Evolutionary conservation across 2,329 filamentous ascomycete species (phyloP).

Genomic region (Colletotrichum simmondsii): DNA sequence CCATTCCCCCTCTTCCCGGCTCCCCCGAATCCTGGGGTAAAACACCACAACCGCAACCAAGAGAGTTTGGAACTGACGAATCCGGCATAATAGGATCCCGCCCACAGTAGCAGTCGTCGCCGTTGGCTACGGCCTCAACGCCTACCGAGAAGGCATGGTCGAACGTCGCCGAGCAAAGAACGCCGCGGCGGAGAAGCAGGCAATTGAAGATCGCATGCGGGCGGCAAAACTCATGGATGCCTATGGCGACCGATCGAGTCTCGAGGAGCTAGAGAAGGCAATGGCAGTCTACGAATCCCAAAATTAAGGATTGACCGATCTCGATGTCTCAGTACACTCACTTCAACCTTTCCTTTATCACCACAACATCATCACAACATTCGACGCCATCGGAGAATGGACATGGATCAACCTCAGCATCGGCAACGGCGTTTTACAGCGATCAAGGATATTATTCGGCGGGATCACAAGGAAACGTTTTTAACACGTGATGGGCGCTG

Average conservation of each 20-base stretch:
- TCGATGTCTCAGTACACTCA: neutral
- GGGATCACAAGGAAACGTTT: neutral
- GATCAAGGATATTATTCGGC: neutral
- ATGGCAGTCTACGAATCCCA: constrained; percentile 56
- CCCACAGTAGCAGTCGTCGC: constrained; percentile 44
- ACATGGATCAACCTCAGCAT: constrained; percentile 15
- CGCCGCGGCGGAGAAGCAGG: constrained; percentile 46
- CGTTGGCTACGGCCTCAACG: constrained; percentile 48
- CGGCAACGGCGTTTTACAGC: constrained; percentile 18
- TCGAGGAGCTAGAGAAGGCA: constrained; percentile 60
- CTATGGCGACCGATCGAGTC: constrained; percentile 60
- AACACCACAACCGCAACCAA: neutral
- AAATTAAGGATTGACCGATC: constrained; percentile 15
- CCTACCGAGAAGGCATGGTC: constrained; percentile 43
- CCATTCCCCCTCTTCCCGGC: neutral
- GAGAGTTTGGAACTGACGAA: constrained; percentile 2
- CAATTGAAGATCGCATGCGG: constrained; percentile 47
- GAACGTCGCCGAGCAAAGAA: constrained; percentile 41
- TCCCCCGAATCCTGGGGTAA: constrained; percentile 4
- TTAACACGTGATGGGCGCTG: neutral
- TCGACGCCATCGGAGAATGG: neutral
- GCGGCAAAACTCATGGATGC: constrained; percentile 59
- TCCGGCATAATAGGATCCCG: constrained; percentile 41
- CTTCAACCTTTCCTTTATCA: neutral
- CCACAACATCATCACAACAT: neutral